Conservation (phyloP, 2,329 filamentous ascomycete genomes). For the Microdochium bolleyi region DNA sequence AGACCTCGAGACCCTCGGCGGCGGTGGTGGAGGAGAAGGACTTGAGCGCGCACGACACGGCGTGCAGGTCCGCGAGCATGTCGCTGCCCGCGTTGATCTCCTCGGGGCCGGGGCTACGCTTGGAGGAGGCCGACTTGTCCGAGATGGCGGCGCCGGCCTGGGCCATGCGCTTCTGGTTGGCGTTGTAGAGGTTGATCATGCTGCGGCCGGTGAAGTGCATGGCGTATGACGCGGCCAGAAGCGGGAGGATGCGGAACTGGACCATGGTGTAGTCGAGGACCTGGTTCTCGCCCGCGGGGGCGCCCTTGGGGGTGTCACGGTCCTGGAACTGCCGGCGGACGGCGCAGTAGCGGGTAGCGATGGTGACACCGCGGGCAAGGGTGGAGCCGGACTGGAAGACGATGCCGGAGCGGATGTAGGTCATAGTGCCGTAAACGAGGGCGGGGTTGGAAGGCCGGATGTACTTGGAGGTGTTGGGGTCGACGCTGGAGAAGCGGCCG, state of each 20-base stretch:
- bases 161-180: slow-evolving; percentile 62
- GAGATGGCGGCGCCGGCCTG: slow-evolving; percentile 14
- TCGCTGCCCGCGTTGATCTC: slow-evolving; percentile 59
- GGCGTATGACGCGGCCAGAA: slow-evolving; percentile 69
- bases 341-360: slow-evolving; percentile 66
- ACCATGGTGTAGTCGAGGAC: slow-evolving; percentile 80
- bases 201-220: slow-evolving; percentile 70
- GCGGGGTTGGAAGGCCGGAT: slow-evolving; percentile 57
- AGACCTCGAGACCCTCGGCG: slow-evolving; percentile 67
- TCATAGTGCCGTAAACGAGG: slow-evolving; percentile 68
- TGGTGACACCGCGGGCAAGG: slow-evolving; percentile 68
- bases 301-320: slow-evolving; percentile 49
- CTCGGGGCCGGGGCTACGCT: slow-evolving; percentile 57
- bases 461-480: slow-evolving; percentile 62
- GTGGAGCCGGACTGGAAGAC: slow-evolving; percentile 66
- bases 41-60: slow-evolving; percentile 70
- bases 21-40: slow-evolving; percentile 64
- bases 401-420: slow-evolving; percentile 66
- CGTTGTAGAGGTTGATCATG: slow-evolving; percentile 67
- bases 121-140: slow-evolving; percentile 29
- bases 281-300: slow-evolving; percentile 57
- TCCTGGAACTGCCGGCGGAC: slow-evolving; percentile 75
- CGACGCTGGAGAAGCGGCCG: slow-evolving; percentile 60
- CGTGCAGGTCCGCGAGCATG: slow-evolving; percentile 65
- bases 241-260: slow-evolving; percentile 62